A percentile compares a stretch with the other conserved stretches of the same genome.
These are phyloP conservation scores for Serendipita sp. DNA, from an alignment of 768 basidiomycete genomes.

Conservation along the genomic window DNA sequence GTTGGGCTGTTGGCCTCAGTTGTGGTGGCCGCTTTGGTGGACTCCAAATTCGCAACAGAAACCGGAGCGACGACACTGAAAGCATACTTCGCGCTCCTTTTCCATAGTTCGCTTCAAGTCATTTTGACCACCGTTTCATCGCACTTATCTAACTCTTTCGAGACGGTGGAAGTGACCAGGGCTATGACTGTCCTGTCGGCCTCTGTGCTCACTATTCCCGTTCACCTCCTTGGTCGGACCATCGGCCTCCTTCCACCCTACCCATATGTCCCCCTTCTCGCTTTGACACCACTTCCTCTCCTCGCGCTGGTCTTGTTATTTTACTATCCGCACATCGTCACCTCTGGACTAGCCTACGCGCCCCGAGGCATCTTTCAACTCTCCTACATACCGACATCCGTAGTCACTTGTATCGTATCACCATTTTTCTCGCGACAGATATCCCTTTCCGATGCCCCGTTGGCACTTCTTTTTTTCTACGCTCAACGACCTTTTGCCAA, in stretches of 20 bases:
- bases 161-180: neutral
- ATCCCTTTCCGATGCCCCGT: neutral
- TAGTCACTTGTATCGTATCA: neutral
- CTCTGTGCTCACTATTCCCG: neutral
- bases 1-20: neutral
- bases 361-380: neutral
- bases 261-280: neutral
- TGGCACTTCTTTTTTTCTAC: neutral
- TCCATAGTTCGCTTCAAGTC: neutral
- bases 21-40: neutral
- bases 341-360: conserved; percentile 9
- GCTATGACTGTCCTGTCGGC: neutral
- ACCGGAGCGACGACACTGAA: neutral
- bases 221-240: neutral
- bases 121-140: neutral
- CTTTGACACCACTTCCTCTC: neutral
- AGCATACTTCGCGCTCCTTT: neutral
- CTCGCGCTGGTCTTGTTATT: neutral
- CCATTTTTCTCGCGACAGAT: conserved; percentile 10
- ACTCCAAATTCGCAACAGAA: neutral
- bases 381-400: conserved; percentile 9
- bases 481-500: neutral
- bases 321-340: neutral
- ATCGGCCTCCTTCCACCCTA: conserved; percentile 2
- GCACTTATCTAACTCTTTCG: neutral